Base-by-base conservation (phyloP, 2,329 filamentous ascomycete species). In the Penicillium sp. region DNA sequence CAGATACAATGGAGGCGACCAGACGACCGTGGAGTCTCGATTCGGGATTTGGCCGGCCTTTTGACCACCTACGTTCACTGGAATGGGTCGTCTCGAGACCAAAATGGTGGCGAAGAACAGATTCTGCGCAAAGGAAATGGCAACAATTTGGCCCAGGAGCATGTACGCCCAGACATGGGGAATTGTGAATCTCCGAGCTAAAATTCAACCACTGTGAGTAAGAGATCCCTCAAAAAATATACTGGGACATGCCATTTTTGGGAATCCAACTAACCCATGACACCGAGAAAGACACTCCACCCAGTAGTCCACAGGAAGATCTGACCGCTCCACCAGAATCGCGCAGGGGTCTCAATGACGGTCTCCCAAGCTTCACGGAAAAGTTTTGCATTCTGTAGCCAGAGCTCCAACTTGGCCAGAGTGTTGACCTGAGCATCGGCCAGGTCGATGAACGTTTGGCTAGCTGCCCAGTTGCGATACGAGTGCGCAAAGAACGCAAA, bases 321-420 rank as follows among this genome's bases (percentile, higher is more conserved):
- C 65, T 85, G 81, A 51, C 80, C 79, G 5, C 76, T 79, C 77
- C 82, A 84, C 75, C 81, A 81, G 59, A 81, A 77, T 12, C 79
- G 75, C 42, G 77, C 74, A 3, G 75, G 70, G 43, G 74, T 77
- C 57, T 78, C 76, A 5, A 77, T 71, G 4, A 81, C 68, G 25
- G 81, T 77, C 50, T 79, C 75, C 48, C 81, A 70, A 9, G 75
- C 73, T 60, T 81, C 77, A 7, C 65, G 64, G 52, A 77, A 72
- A 24, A 82, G 60, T 25, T 78, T 71, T 2, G 75, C 75, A 33
- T 82, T 76, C 39, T 68, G 73, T 49, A 80, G 60, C 80, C 80
- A 83, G 26, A 73, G 71, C 9, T 70, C 71, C 39, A 79, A 57
- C 39, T 48, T 48, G 9, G 34, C 34, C 32, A 55, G 3, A 12